Conservation (phyloP, 441 rosid species). For the Dalechampia spathulata region DNA sequence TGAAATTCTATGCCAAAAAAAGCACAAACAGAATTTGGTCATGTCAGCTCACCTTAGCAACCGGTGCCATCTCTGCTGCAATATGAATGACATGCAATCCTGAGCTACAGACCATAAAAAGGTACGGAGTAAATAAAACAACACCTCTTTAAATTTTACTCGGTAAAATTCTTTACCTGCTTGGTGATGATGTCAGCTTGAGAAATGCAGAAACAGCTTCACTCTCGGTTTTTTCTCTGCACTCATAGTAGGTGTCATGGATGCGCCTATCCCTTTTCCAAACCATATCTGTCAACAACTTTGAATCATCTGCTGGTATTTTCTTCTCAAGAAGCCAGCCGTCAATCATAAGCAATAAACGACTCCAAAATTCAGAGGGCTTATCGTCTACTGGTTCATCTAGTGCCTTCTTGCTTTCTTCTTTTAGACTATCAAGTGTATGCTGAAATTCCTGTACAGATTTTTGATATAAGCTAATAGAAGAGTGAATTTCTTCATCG, state of each 20-base stretch:
- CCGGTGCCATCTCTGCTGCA: conserved; percentile 99
- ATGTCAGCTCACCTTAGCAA: conserved; percentile 76
- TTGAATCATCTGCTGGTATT: conserved; percentile 54
- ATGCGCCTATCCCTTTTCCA: conserved; percentile 72
- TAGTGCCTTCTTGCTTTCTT: conserved; percentile 61
- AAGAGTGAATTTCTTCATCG: conserved; percentile 77
- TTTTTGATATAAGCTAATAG: conserved; percentile 71
- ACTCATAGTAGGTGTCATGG: conserved; percentile 49
- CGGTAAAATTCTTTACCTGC: conserved; percentile 38
- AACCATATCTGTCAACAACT: conserved; percentile 66
- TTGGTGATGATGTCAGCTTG: conserved; percentile 47
- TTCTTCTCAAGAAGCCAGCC: conserved; percentile 95
- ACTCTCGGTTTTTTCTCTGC: conserved; percentile 62
- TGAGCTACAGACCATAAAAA: conserved; percentile 57
- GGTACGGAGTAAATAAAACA: conserved; percentile 24
- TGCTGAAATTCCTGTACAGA: conserved; percentile 84
- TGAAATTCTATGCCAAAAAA: too few species aligned
- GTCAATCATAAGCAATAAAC: conserved; percentile 69
- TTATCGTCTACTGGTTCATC: conserved; percentile 68
- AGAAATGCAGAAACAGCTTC: conserved; percentile 64
- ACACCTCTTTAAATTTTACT: background rate
- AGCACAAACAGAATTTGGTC: too few species aligned
- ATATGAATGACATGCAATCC: conserved; percentile 85
- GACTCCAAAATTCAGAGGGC: conserved; percentile 94
- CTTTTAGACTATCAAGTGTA: conserved; percentile 68